Percentiles rank a stretch among this genome's conserved stretches.
Conservation (phyloP, 345 rosid genomes). For the Atalantia buxifolia region DNA sequence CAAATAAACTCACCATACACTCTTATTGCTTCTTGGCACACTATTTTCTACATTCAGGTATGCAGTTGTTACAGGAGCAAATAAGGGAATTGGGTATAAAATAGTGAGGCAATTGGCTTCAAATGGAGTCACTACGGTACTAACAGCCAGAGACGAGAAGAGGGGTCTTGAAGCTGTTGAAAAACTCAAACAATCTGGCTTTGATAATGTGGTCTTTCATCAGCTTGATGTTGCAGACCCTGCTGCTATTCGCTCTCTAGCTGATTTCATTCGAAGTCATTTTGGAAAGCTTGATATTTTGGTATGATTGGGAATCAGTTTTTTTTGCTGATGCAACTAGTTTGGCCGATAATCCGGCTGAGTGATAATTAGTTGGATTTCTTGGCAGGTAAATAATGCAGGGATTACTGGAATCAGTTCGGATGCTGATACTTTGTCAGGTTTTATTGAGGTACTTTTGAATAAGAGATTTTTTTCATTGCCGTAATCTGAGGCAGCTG, state of each 20-base stretch:
- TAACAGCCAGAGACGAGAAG: constrained; percentile 43
- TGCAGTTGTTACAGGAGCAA: constrained; percentile 50
- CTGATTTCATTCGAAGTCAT: constrained; percentile 22
- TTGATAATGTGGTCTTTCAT: constrained; percentile 34
- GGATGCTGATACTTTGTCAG: constrained; percentile 22
- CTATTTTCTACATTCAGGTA: constrained; percentile 18
- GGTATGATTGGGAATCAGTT: constrained; percentile 9
- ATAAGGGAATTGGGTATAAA: constrained; percentile 48
- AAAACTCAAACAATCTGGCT: constrained; percentile 30
- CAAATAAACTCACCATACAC: neutral
- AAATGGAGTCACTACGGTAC: constrained; percentile 24
- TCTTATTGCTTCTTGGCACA: neutral
- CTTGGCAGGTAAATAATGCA: constrained; percentile 48
- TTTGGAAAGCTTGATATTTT: constrained; percentile 42
- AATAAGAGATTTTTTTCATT: neutral
- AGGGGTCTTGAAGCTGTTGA: constrained; percentile 46
- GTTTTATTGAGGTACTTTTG: neutral
- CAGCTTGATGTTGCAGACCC: constrained; percentile 50
- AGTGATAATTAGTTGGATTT: neutral
- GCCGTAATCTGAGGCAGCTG: neutral
- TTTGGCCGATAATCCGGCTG: neutral
- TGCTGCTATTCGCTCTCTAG: constrained; percentile 31
- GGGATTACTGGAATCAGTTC: constrained; percentile 32
- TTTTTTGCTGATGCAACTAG: neutral
- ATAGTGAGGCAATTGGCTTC: constrained; percentile 38